These are phyloP conservation scores for Penicillium psychrofluorescens DNA, from an alignment of 495 filamentous ascomycete genomes.

Conservation along the genomic window DNA sequence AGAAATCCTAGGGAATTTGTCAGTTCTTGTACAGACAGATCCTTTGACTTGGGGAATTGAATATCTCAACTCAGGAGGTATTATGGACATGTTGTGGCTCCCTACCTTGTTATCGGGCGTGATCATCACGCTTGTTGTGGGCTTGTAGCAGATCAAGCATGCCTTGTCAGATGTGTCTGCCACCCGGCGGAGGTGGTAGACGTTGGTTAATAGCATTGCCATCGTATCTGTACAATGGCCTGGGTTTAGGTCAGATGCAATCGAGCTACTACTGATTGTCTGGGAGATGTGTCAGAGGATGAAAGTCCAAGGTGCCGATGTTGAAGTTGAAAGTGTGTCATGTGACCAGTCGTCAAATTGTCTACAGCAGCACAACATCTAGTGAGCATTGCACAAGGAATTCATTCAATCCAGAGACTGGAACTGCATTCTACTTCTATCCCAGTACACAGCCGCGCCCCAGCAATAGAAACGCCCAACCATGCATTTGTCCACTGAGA, in stretches of 20 bases:
- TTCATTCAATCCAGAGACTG: no score
- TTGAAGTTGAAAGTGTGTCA: conserved; percentile 6
- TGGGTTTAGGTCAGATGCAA: no score
- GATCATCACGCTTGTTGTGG: conserved; percentile 77
- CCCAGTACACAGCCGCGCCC: conserved; percentile 1
- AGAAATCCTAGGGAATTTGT: conserved; percentile 67
- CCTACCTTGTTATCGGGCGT: conserved; percentile 83
- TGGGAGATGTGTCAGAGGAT: neutral
- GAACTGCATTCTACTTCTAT: neutral
- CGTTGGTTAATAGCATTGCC: conserved; percentile 61
- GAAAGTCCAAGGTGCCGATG: conserved; percentile 2
- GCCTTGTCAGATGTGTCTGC: conserved; percentile 75
- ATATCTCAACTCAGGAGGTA: no score
- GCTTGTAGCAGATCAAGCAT: conserved; percentile 88
- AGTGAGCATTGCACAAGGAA: no score
- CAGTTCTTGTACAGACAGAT: neutral
- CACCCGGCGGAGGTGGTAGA: conserved; percentile 82
- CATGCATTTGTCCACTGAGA: conserved; percentile 22
- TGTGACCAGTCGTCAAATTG: conserved; percentile 3
- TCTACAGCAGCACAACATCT: neutral
- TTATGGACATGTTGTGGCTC: neutral
- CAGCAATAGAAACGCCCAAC: conserved; percentile 15
- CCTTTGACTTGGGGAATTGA: no score
- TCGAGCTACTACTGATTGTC: neutral
- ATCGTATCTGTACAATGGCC: neutral